A percentile compares a stretch with the other conserved stretches of the same genome.
Conservation (phyloP, 2,329 filamentous ascomycete species). For the Bipolaris bicolor region DNA sequence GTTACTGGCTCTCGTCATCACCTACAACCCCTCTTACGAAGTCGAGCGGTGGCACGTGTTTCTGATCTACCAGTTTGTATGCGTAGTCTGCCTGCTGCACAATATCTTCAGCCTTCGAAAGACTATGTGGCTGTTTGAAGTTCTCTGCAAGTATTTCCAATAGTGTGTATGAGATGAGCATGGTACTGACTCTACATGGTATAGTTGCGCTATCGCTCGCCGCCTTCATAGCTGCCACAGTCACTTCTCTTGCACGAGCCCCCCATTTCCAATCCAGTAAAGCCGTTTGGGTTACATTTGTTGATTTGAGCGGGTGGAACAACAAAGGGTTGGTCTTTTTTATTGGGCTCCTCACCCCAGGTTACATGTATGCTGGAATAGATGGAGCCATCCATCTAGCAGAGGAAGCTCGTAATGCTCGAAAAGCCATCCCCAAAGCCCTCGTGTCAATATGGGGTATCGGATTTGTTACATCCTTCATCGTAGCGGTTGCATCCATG, state of each 20-base stretch:
- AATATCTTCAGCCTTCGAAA: neutral
- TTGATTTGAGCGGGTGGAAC: neutral
- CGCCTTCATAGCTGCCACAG: conserved; percentile 1
- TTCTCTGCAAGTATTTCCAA: neutral
- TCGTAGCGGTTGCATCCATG: neutral
- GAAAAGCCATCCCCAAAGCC: neutral
- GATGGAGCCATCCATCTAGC: neutral
- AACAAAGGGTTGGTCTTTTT: neutral
- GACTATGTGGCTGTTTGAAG: neutral
- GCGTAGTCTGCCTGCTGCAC: neutral
- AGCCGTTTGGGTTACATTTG: neutral
- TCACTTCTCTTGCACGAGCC: neutral
- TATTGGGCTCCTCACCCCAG: neutral
- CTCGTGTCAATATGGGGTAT: neutral
- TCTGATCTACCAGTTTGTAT: neutral
- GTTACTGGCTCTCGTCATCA: neutral
- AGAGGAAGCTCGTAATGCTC: neutral
- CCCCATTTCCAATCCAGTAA: neutral
- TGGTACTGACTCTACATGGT: neutral
- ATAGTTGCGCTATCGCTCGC: neutral
- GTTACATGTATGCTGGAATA: conserved; percentile 1
- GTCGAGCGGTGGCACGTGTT: neutral
- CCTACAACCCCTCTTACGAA: neutral
- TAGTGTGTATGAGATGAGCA: neutral
- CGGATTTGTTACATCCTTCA: neutral